Conservation (phyloP, 768 basidiomycete genomes). For the Terana coerulea region DNA sequence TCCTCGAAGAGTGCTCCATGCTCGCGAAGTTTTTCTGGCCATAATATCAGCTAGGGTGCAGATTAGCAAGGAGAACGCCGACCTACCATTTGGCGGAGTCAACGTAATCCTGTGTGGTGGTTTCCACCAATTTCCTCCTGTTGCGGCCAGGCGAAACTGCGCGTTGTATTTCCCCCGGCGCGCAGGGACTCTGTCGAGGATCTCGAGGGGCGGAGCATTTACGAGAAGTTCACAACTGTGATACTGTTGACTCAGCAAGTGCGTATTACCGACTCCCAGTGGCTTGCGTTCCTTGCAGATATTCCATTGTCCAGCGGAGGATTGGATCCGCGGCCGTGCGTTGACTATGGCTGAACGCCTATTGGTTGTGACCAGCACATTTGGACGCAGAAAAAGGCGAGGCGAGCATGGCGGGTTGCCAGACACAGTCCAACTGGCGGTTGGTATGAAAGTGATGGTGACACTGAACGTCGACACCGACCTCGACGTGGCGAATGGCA, state of each 20-base stretch:
- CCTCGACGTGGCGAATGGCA: constrained; percentile 37
- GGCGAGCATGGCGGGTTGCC: background rate
- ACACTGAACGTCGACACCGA: constrained; percentile 38
- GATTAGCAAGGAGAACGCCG: constrained; percentile 4
- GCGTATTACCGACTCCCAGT: constrained; percentile 26
- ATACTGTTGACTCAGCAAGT: constrained; percentile 36
- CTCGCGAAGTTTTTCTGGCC: constrained; percentile 23
- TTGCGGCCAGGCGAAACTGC: constrained; percentile 19
- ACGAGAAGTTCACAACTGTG: constrained; percentile 23
- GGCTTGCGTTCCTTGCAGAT: constrained; percentile 30
- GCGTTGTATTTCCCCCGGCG: constrained; percentile 21
- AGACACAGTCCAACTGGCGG: constrained; percentile 16
- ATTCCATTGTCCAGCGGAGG: constrained; percentile 29
- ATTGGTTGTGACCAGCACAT: no score
- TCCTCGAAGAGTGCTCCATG: constrained; percentile 44
- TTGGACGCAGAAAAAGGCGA: background rate
- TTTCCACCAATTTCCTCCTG: constrained; percentile 44
- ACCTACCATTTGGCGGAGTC: constrained; percentile 32
- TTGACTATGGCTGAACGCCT: no score
- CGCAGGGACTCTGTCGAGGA: background rate
- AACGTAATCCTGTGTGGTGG: constrained; percentile 40
- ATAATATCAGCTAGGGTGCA: constrained; percentile 20
- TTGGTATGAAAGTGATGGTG: constrained; percentile 40
- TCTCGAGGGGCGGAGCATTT: constrained; percentile 7
- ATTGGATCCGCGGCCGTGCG: no score